Evolutionary conservation across 192 early-diverging fungal species (phyloP).

Genomic region (Coemansia sp.): DNA sequence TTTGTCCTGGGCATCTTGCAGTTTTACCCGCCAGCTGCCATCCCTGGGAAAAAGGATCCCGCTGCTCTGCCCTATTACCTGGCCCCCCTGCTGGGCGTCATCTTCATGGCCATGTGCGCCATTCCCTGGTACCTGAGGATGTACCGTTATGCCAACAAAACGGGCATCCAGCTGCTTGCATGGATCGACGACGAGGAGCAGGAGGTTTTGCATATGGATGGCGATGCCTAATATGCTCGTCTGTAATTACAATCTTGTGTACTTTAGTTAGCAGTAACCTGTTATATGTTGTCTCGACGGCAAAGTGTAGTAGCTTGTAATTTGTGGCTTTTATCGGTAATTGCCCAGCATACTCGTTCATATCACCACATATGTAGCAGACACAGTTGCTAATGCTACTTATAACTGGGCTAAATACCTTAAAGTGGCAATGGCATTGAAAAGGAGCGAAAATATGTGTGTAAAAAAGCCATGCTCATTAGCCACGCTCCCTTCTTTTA

Average conservation of each 20-base stretch:
- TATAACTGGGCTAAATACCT: too few relatives aligned
- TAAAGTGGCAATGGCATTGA: too few relatives aligned
- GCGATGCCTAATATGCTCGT: neutral
- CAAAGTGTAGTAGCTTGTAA: neutral
- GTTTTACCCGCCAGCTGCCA: slow-evolving; percentile 49
- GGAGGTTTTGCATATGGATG: slow-evolving; percentile 30
- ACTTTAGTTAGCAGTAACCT: neutral
- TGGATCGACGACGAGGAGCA: slow-evolving; percentile 52
- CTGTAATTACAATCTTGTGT: neutral
- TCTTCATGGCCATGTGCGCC: slow-evolving; percentile 38
- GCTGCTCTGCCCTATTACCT: slow-evolving; percentile 37
- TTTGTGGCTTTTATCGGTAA: slow-evolving; percentile 1
- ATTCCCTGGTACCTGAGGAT: slow-evolving; percentile 52
- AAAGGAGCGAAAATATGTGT: too few relatives aligned
- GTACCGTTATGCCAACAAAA: slow-evolving; percentile 39
- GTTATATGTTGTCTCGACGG: neutral
- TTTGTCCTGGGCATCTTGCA: slow-evolving; percentile 40
- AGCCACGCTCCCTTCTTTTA: neutral
- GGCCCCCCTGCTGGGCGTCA: slow-evolving; percentile 39
- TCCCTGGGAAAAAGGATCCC: slow-evolving; percentile 36
- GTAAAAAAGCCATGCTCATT: slow-evolving; percentile 6
- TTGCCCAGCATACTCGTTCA: neutral
- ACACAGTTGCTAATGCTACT: too few relatives aligned
- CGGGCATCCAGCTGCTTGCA: slow-evolving; percentile 38
- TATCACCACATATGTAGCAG: neutral